Evolutionary conservation across 495 filamentous ascomycete species (phyloP).

Genomic region (Aspergillus taichungensis): DNA sequence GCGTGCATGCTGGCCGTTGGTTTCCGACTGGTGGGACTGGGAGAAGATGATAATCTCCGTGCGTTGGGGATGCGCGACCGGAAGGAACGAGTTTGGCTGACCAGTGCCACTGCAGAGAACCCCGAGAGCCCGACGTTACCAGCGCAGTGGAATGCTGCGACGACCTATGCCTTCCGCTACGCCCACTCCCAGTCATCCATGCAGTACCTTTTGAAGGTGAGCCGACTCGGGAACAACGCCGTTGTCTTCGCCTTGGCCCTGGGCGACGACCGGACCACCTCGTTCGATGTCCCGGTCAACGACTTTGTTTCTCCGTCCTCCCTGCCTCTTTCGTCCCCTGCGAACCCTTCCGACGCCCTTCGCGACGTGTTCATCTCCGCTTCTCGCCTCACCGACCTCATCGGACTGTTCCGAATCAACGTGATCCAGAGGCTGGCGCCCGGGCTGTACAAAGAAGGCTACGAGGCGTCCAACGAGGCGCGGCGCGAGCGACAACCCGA

Average conservation of each 20-base stretch:
- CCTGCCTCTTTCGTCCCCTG: slow-evolving; percentile 41
- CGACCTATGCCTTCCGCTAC: slow-evolving; percentile 74
- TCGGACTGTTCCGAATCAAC: slow-evolving; percentile 58
- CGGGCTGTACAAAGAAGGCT: slow-evolving; percentile 63
- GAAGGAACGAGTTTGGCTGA: background rate
- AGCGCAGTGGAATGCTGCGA: slow-evolving; percentile 65
- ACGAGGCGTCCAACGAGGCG: slow-evolving; percentile 46
- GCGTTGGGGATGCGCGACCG: slow-evolving; percentile 4
- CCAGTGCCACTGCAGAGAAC: slow-evolving; percentile 28
- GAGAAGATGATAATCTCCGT: slow-evolving; percentile 69
- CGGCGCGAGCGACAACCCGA: slow-evolving; percentile 22
- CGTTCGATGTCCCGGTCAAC: slow-evolving; percentile 63
- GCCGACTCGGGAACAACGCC: slow-evolving; percentile 72
- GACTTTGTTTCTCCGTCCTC: slow-evolving; percentile 66
- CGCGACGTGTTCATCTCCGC: slow-evolving; percentile 65
- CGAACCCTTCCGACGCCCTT: slow-evolving; percentile 38
- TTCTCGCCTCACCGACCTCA: slow-evolving; percentile 57
- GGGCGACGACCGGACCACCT: slow-evolving; percentile 70
- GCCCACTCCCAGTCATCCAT: slow-evolving; percentile 82
- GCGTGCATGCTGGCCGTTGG: slow-evolving; percentile 72
- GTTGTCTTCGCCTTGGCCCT: slow-evolving; percentile 71
- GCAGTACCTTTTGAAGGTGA: slow-evolving; percentile 72
- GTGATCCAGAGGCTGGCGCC: slow-evolving; percentile 77
- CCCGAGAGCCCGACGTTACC: slow-evolving; percentile 54
- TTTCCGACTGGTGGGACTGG: slow-evolving; percentile 74